phyloP scores from a whole-genome alignment of 2,329 filamentous ascomycete species.

The Penicillium nordicum region DNA sequence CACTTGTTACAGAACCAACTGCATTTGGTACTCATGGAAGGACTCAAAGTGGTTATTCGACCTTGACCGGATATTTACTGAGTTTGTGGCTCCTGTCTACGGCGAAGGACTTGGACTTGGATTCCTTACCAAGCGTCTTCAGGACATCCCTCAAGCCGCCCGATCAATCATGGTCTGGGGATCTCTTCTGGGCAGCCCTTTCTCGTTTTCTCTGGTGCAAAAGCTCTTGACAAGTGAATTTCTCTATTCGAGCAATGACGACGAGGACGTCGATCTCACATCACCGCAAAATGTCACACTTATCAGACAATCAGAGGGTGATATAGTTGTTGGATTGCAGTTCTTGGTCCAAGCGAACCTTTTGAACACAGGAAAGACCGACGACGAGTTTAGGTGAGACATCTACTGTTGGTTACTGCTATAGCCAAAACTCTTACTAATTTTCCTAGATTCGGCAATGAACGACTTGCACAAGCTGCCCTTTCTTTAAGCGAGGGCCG shows the following conservation, averaged over 20 bases:
- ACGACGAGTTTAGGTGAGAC: conserved; percentile 67
- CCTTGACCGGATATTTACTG: conserved; percentile 77
- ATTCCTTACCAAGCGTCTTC: conserved; percentile 74
- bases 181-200: conserved; percentile 73
- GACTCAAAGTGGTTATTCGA: conserved; percentile 80
- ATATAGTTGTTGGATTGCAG: conserved; percentile 71
- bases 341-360: conserved; percentile 76
- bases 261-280: conserved; percentile 35
- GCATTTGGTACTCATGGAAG: conserved; percentile 87
- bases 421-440: conserved; percentile 5
- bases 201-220: conserved; percentile 78
- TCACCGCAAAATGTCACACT: conserved; percentile 44
- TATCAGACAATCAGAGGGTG: conserved; percentile 60
- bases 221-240: conserved; percentile 74
- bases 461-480: conserved; percentile 77
- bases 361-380: conserved; percentile 74
- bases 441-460: conserved; percentile 68
- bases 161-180: conserved; percentile 82
- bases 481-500: conserved; percentile 64
- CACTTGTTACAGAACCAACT: conserved; percentile 78
- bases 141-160: conserved; percentile 70
- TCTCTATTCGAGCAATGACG: conserved; percentile 53
- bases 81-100: conserved; percentile 75
- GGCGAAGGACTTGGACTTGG: conserved; percentile 76
- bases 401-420: not conserved